Percentiles rank a stretch among this genome's conserved stretches.
Evolutionary conservation across 345 rosid genomes (phyloP).

Genomic region (sweet orange (Citrus sinensis)): DVS_A1.0 CM039162.1:20149001-20149500

Average conservation of each 20-base stretch:
- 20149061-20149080: neutral
- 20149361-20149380: too few relatives aligned
- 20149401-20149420: too few relatives aligned
- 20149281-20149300: too few relatives aligned
- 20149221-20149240: slow-evolving; percentile 4
- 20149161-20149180: slow-evolving; percentile 12
- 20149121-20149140: slow-evolving; percentile 1
- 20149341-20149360: too few relatives aligned
- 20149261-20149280: too few relatives aligned
- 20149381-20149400: too few relatives aligned
- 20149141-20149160: slow-evolving; percentile 19
- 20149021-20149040: neutral
- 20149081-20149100: neutral
- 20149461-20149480: too few relatives aligned
- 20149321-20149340: too few relatives aligned
- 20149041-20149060: neutral
- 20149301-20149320: too few relatives aligned
- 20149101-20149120: neutral
- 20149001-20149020: neutral
- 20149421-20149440: too few relatives aligned
- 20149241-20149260: slow-evolving; percentile 5
- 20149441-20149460: too few relatives aligned
- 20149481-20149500: too few relatives aligned
- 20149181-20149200: slow-evolving; percentile 24
- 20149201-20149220: slow-evolving; percentile 26